Percentiles rank a stretch among this genome's conserved stretches.
Evolutionary conservation across 257 asterid genomes (phyloP).

Genomic region (Sherardia arvensis): DNA sequence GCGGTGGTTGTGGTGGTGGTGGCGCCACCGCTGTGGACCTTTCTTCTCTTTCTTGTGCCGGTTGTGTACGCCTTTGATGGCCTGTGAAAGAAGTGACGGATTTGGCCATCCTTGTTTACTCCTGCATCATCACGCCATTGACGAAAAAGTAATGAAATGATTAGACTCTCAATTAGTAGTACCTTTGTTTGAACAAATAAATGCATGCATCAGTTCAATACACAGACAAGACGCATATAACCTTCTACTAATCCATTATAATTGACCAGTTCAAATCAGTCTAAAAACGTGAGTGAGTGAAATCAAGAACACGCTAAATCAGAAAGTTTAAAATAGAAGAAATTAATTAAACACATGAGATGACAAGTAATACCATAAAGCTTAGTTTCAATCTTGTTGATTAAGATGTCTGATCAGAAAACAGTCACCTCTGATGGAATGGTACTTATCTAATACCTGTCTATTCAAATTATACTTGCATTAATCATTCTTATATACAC

Average conservation of each 20-base stretch:
- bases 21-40: slow-evolving; percentile 53
- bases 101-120: slow-evolving; percentile 78
- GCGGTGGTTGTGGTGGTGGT: slow-evolving; percentile 5
- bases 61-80: slow-evolving; percentile 96
- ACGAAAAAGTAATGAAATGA: not conserved
- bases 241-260: too few relatives aligned
- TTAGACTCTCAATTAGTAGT: not conserved
- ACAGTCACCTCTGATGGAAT: too few relatives aligned
- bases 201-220: too few relatives aligned
- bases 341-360: too few relatives aligned
- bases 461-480: not conserved
- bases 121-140: slow-evolving; percentile 28
- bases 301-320: too few relatives aligned
- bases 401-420: not conserved
- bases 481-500: not conserved
- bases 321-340: not conserved
- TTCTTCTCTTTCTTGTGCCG: slow-evolving; percentile 78
- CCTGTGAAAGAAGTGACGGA: slow-evolving; percentile 88
- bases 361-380: not conserved
- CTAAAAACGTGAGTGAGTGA: not conserved
- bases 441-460: not conserved
- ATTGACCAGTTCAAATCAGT: too few relatives aligned
- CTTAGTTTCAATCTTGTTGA: not conserved
- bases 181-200: not conserved
- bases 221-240: too few relatives aligned